These are phyloP conservation scores for Teratosphaeria epicoccoides DNA, from an alignment of 2,329 filamentous ascomycete genomes.

Conservation along the genomic window DNA sequence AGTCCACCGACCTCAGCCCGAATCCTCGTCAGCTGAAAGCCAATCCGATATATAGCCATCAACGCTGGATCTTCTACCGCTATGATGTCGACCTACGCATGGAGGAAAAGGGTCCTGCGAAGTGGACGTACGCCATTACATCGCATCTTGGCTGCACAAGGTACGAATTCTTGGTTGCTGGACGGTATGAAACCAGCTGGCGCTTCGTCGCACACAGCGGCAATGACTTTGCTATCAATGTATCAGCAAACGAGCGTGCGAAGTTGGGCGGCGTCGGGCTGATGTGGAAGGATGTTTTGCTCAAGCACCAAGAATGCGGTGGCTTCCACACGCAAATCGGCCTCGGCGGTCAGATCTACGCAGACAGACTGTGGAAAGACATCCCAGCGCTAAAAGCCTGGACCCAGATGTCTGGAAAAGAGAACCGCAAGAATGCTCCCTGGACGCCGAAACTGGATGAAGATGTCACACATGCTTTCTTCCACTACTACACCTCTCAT, in stretches of 20 bases:
- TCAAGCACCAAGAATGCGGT: conserved; percentile 92
- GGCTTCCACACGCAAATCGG: conserved; percentile 93
- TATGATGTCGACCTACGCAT: conserved; percentile 87
- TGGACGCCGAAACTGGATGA: conserved; percentile 96
- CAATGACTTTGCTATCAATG: conserved; percentile 86
- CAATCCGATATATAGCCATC: conserved; percentile 75
- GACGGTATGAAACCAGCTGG: conserved; percentile 83
- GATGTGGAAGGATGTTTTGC: conserved; percentile 98
- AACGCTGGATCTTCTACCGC: conserved; percentile 90
- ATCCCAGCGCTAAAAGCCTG: conserved; percentile 89
- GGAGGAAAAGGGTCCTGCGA: conserved; percentile 64
- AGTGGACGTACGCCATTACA: conserved; percentile 97
- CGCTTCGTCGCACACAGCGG: conserved; percentile 92
- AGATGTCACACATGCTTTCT: conserved; percentile 91
- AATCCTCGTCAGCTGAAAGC: conserved; percentile 77
- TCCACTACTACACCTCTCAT: conserved; percentile 97
- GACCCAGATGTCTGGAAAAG: conserved; percentile 85
- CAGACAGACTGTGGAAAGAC: conserved; percentile 91
- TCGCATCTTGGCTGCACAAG: conserved; percentile 95
- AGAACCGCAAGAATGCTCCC: conserved; percentile 75
- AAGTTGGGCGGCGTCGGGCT: conserved; percentile 81
- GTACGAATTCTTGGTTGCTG: conserved; percentile 93
- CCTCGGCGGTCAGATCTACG: conserved; percentile 88
- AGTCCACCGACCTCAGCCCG: conserved; percentile 79
- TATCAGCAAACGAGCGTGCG: conserved; percentile 73